Conservation (phyloP, 2,329 filamentous ascomycete species). For the Corniculantispora saksenae region DNA sequence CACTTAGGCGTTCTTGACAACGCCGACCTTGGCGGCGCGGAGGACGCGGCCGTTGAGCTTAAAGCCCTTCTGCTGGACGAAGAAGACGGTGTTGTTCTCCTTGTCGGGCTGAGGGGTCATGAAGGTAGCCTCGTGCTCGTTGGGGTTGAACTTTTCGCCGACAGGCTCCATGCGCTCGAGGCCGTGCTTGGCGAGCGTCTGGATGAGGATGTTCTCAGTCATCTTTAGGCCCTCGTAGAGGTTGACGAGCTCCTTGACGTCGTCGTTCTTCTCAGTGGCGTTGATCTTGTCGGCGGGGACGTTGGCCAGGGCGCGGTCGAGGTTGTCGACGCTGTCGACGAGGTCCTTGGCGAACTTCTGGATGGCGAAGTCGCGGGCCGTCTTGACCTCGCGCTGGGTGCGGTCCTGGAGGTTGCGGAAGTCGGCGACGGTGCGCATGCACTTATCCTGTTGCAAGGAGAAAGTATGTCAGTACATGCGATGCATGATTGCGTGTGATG, state of each 20-base stretch:
- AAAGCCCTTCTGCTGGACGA: conserved; percentile 95
- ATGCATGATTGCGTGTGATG: not conserved
- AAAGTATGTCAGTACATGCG: not conserved
- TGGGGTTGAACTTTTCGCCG: conserved; percentile 90
- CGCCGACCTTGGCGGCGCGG: conserved; percentile 91
- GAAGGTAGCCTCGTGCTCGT: conserved; percentile 94
- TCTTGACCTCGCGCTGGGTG: conserved; percentile 84
- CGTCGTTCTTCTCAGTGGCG: conserved; percentile 48
- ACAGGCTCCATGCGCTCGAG: conserved; percentile 84
- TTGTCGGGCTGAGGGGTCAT: conserved; percentile 85
- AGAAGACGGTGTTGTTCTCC: conserved; percentile 87
- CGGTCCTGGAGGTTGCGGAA: conserved; percentile 98
- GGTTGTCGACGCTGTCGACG: conserved; percentile 93
- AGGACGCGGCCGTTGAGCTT: conserved; percentile 86
- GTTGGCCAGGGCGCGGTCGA: conserved; percentile 84
- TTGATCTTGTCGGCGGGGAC: conserved; percentile 75
- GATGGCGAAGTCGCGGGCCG: conserved; percentile 88
- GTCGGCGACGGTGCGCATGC: conserved; percentile 89
- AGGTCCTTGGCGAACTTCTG: conserved; percentile 95
- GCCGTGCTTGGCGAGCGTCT: conserved; percentile 89
- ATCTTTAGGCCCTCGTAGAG: conserved; percentile 91
- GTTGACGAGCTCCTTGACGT: conserved; percentile 71
- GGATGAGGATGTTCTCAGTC: conserved; percentile 87
- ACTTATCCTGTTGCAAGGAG: conserved; percentile 74
- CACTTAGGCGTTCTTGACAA: conserved; percentile 75